Evolutionary conservation across 2,329 filamentous ascomycete genomes (phyloP), one percentile per base, ranked within the genome.

Genomic region (Hypocrella siamensis): DNA sequence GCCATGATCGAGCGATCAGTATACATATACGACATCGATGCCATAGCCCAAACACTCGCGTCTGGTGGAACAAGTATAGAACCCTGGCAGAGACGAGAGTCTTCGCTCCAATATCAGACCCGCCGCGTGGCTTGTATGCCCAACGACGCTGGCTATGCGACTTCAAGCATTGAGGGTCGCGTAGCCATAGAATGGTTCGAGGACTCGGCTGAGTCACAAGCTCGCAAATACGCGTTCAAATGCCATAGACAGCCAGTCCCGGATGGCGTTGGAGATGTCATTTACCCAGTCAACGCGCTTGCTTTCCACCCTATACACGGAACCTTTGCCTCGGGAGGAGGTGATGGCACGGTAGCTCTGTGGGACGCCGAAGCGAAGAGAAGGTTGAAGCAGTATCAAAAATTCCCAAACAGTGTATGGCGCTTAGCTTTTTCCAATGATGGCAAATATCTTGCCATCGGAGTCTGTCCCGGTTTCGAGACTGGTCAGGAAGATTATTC

Each of bases 151-250:
- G 90, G 90, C 5, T 98, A 96, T 52, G 86, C 88, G 8, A 88
- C 80, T 2, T 83, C 75, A 36, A 86, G 78, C 46, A 98, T 98
- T 46, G 90, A 98, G 52, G 90, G 90, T 4, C 76, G 90, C 44
- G 85, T 98, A 2, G 88, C 86, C 0, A 90, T 98, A 1, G 90
- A 98, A 55, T 96, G 86, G 83, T 96, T 98, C 52, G 90, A 96
- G 49, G 82, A 90, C 12, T 82, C 75, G 5, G 64, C 75, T 26
- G 81, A 88, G 53, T 86, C 81, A 4, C 86, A 96, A 58, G 79
- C 81, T 25, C 73, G 86, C 42, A 96, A 94, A 55, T 98, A 96
- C 53, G 90, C 90, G 11, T 98, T 98, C 71, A 98, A 98, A 57
- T 98, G 90, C 57, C 90, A 98, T 57, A 73, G 90, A 4, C 83